Conservation (phyloP, 768 basidiomycete species). For the Leccinum obscurum region DNA sequence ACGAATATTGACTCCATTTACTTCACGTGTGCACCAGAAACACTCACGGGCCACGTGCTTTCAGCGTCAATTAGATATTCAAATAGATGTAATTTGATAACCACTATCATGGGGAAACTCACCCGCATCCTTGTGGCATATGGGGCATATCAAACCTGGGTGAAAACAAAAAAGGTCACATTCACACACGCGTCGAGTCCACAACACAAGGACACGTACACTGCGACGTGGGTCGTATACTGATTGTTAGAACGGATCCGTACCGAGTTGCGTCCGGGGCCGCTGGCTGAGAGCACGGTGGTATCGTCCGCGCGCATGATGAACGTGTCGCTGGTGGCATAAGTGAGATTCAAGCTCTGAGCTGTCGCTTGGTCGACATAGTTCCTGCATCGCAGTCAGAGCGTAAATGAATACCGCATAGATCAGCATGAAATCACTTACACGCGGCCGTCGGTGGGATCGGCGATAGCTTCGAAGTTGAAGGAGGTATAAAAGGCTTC, state of each 20-base stretch:
- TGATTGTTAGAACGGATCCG: conserved; percentile 32
- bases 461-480: conserved; percentile 34
- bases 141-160: conserved; percentile 36
- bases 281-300: conserved; percentile 26
- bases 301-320: conserved; percentile 41
- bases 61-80: neutral
- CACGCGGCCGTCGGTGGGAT: conserved; percentile 41
- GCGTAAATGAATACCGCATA: neutral
- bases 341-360: conserved; percentile 29
- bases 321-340: conserved; percentile 28
- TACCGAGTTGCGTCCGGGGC: conserved; percentile 39
- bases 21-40: conserved; percentile 3
- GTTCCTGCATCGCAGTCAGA: conserved; percentile 24
- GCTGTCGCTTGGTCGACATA: conserved; percentile 35
- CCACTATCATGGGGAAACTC: conserved; percentile 6
- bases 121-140: conserved; percentile 40
- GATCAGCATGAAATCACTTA: conserved; percentile 16
- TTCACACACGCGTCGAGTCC: neutral
- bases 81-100: neutral
- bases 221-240: conserved; percentile 36
- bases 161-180: neutral
- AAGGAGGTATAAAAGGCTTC: conserved; percentile 33
- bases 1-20: conserved; percentile 8
- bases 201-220: conserved; percentile 21
- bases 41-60: conserved; percentile 39